Conservation (phyloP, 768 basidiomycete species). For the Pisolithus albus region DNA sequence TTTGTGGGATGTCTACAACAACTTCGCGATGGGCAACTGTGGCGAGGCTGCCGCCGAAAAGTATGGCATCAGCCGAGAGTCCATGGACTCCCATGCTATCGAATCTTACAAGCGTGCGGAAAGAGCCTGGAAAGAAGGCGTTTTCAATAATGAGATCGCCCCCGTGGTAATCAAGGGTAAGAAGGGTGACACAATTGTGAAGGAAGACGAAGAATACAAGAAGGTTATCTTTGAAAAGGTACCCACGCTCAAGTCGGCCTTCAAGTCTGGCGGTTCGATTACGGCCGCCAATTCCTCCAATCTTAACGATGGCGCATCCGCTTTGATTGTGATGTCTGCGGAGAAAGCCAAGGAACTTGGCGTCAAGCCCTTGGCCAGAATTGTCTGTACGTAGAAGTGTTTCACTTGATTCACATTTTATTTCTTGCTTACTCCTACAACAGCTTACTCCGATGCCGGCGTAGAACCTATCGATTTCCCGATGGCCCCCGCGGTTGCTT, state of each 20-base stretch:
- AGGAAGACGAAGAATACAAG: slow-evolving; percentile 98
- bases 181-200: slow-evolving; percentile 85
- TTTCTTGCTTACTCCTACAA: slow-evolving; percentile 2
- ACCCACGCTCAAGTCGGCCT: slow-evolving; percentile 79
- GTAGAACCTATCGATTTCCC: slow-evolving; percentile 98
- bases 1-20: slow-evolving; percentile 95
- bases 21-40: slow-evolving; percentile 98
- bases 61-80: slow-evolving; percentile 75
- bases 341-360: slow-evolving; percentile 90
- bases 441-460: slow-evolving; percentile 95
- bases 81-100: slow-evolving; percentile 86
- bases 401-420: neutral
- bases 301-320: slow-evolving; percentile 94
- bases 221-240: slow-evolving; percentile 93
- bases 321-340: slow-evolving; percentile 89
- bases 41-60: slow-evolving; percentile 83
- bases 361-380: slow-evolving; percentile 86
- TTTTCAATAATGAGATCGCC: slow-evolving; percentile 81
- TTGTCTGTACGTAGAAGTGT: slow-evolving; percentile 67
- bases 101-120: slow-evolving; percentile 94
- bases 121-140: slow-evolving; percentile 81
- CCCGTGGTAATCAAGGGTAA: slow-evolving; percentile 89
- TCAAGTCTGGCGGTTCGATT: slow-evolving; percentile 84
- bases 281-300: slow-evolving; percentile 96
- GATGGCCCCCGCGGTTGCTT: slow-evolving; percentile 83